These are phyloP conservation scores for Metarhizium guizhouense DNA, from an alignment of 2,329 filamentous ascomycete genomes.

Conservation along the genomic window DNA sequence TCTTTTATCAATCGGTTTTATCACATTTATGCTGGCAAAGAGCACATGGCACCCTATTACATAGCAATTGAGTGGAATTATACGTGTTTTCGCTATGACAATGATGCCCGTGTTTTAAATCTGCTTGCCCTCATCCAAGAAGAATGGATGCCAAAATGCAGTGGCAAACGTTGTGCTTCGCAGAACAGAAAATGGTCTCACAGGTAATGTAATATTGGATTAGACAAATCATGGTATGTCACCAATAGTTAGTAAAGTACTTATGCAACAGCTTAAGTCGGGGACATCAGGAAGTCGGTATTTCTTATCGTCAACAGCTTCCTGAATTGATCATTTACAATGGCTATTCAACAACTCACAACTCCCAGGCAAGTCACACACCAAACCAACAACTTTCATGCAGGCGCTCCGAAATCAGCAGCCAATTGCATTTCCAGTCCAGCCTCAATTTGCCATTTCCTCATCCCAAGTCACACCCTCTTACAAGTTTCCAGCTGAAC, in stretches of 20 bases:
- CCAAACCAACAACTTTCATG: too few relatives aligned
- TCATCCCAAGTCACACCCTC: background rate
- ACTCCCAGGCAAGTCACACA: background rate
- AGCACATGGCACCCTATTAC: background rate
- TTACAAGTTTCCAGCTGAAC: conserved; percentile 5
- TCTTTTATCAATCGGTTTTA: conserved; percentile 4
- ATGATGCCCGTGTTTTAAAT: background rate
- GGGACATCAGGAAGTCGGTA: background rate
- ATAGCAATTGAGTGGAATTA: background rate
- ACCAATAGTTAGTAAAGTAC: too few relatives aligned
- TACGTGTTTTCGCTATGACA: background rate
- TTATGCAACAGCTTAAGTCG: too few relatives aligned
- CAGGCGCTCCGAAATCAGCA: too few relatives aligned
- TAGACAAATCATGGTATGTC: too few relatives aligned
- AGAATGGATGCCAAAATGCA: too few relatives aligned
- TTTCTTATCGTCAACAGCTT: background rate
- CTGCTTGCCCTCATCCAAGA: background rate
- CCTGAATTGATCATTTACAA: background rate
- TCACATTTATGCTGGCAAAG: background rate
- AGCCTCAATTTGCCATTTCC: background rate
- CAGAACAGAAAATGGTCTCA: too few relatives aligned
- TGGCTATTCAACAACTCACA: background rate
- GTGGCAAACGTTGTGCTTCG: too few relatives aligned
- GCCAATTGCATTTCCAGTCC: too few relatives aligned
- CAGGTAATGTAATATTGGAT: too few relatives aligned